Evolutionary conservation across 768 basidiomycete species (phyloP).

Genomic region (Tubosaeta brunneosetosa): DNA sequence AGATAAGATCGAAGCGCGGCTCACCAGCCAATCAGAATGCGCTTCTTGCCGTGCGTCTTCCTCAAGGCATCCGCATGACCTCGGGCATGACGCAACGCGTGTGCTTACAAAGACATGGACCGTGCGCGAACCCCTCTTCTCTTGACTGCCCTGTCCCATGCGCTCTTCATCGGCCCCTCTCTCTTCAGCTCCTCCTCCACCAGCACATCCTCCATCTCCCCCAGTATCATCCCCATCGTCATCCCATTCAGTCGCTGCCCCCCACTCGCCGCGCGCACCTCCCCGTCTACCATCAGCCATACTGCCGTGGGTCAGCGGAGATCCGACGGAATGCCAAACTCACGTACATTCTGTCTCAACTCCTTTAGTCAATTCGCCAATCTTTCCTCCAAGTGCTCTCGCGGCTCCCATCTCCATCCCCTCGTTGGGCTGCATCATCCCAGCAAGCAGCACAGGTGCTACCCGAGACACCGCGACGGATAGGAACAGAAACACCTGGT

Average conservation of each 20-base stretch:
- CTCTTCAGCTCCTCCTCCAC: constrained; percentile 59
- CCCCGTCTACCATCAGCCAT: constrained; percentile 48
- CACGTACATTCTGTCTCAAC: constrained; percentile 54
- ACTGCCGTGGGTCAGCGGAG: constrained; percentile 30
- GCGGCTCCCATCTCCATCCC: constrained; percentile 18
- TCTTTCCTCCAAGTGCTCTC: constrained; percentile 41
- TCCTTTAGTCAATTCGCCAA: constrained; percentile 38
- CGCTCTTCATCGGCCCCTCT: constrained; percentile 53
- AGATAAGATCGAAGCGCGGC: constrained; percentile 17
- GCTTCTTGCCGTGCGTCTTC: neutral
- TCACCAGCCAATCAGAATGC: constrained; percentile 3
- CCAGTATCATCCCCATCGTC: constrained; percentile 36
- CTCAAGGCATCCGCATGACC: constrained; percentile 12
- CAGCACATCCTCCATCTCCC: constrained; percentile 63
- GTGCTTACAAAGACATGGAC: constrained; percentile 24
- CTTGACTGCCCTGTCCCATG: constrained; percentile 45
- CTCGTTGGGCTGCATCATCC: constrained; percentile 24
- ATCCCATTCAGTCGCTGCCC: constrained; percentile 22
- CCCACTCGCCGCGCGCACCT: constrained; percentile 47
- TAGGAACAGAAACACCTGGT: constrained; percentile 70
- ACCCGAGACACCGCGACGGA: constrained; percentile 70
- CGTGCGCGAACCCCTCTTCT: constrained; percentile 20
- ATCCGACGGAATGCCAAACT: too few species aligned
- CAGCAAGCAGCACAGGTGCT: constrained; percentile 60
- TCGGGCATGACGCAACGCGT: constrained; percentile 7